Conservation (phyloP, 345 rosid species). For the Lagerstroemia speciosa region DNA sequence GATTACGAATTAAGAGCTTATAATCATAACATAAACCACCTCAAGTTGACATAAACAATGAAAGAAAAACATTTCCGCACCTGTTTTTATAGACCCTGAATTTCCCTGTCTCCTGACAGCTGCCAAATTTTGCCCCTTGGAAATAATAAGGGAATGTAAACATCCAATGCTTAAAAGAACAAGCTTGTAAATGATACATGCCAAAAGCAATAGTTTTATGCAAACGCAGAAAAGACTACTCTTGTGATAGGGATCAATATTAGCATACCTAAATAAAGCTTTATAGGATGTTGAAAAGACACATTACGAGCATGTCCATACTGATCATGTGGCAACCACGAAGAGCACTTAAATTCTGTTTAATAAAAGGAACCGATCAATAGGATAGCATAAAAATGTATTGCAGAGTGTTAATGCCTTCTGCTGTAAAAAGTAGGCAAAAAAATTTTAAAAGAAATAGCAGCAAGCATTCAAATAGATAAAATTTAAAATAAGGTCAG, state of each 20-base stretch:
- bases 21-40: background rate
- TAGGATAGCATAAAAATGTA: conserved; percentile 6
- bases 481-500: background rate
- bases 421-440: background rate
- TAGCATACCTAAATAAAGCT: conserved; percentile 77
- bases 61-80: conserved; percentile 17
- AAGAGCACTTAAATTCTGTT: conserved; percentile 75
- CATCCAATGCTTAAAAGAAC: background rate
- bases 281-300: conserved; percentile 92
- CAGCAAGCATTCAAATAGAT: background rate
- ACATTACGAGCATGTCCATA: conserved; percentile 69
- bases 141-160: background rate
- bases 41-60: background rate
- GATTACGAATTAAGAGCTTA: background rate
- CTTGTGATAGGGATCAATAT: background rate
- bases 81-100: conserved; percentile 74
- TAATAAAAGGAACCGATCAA: conserved; percentile 8
- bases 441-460: background rate
- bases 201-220: background rate
- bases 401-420: background rate
- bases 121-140: conserved; percentile 84
- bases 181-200: background rate
- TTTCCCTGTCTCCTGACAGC: conserved; percentile 82
- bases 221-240: background rate
- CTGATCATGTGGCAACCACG: conserved; percentile 65